Evolutionary conservation across 2,329 filamentous ascomycete species (phyloP), one percentile per base, ranked within the genome.

Genomic region (Colletotrichum sublineola): DNA sequence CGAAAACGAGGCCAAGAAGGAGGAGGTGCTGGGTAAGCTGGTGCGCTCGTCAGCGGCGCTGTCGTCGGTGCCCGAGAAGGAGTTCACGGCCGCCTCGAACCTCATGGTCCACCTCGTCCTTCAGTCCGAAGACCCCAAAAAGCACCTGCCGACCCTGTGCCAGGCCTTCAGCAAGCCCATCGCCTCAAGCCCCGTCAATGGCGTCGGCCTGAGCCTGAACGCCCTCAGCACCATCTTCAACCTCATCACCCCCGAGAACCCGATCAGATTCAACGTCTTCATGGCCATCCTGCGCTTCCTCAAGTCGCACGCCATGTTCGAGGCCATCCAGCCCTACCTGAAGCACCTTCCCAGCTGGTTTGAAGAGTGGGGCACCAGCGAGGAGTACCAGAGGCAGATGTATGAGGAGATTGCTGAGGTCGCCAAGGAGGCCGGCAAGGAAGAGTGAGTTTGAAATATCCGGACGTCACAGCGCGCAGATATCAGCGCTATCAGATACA

Each of bases 161-260:
- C 88, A 91, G 79, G 96, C 97, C 85, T 93, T 99, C 80, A 90
- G 91, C 76, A 93, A 94, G 82, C 96, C 96, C 75, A 91, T 98
- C 80, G 90, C 92, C 74, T 94, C 93, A 74, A 97, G 96, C 63
- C 93, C 95, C 66, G 87, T 92, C 77, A 95, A 97, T 85, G 94
- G 95, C 77, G 88, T 93, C 74, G 92, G 93, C 62, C 90, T 99
- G 76, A 94, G 95, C 75, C 92, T 98, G 77, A 95, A 94, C 76
- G 93, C 96, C 77, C 90, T 99, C 77, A 95, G 94, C 80, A 98
- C 95, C 78, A 91, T 99, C 80, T 99, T 98, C 92, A 99, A 99
- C 89, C 92, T 97, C 76, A 89, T 98, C 77, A 85, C 91, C 77
- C 85, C 91, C 74, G 87, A 91, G 79, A 92, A 95, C 80, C 92